Evolutionary conservation across 1,139 yeast species (phyloP).

Genomic region (Suhomyces bribrorum): DNA sequence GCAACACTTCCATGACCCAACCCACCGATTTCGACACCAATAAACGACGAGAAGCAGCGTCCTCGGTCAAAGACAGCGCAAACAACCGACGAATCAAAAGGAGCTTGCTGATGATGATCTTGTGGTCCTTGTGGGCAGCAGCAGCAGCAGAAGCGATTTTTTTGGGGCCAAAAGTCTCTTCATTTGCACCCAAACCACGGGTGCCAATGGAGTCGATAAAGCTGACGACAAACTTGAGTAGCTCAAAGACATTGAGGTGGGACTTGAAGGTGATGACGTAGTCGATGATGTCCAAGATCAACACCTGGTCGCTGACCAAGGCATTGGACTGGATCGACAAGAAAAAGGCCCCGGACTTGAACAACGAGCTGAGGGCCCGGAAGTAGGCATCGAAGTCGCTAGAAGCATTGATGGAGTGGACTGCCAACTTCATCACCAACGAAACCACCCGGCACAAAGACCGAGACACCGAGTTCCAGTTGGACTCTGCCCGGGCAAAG

Average conservation of each 20-base stretch:
- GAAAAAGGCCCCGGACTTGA: conserved; percentile 47
- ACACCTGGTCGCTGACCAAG: conserved; percentile 59
- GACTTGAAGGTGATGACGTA: conserved; percentile 47
- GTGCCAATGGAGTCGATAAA: conserved; percentile 55
- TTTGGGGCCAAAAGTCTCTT: conserved; percentile 30
- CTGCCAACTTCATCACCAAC: conserved; percentile 47
- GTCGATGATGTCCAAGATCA: conserved; percentile 59
- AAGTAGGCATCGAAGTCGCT: conserved; percentile 33
- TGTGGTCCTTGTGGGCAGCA: conserved; percentile 47
- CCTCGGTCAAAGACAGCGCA: conserved; percentile 45
- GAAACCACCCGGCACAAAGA: conserved; percentile 62
- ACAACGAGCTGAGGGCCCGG: conserved; percentile 33
- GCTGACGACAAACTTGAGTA: conserved; percentile 40
- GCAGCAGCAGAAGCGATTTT: conserved; percentile 26
- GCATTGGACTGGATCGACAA: conserved; percentile 47
- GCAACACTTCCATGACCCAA: conserved; percentile 65
- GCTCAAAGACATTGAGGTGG: conserved; percentile 38
- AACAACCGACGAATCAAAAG: conserved; percentile 61
- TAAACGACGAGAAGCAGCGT: conserved; percentile 37
- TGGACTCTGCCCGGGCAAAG: conserved; percentile 51
- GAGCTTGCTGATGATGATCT: conserved; percentile 57
- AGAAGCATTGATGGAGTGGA: conserved; percentile 27
- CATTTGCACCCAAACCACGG: conserved; percentile 53
- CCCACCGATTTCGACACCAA: conserved; percentile 55
- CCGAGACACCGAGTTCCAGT: conserved; percentile 65